phyloP scores from a whole-genome alignment of 1,284 basidiomycete species.

The Phellopilus nigrolimitatus region DNA sequence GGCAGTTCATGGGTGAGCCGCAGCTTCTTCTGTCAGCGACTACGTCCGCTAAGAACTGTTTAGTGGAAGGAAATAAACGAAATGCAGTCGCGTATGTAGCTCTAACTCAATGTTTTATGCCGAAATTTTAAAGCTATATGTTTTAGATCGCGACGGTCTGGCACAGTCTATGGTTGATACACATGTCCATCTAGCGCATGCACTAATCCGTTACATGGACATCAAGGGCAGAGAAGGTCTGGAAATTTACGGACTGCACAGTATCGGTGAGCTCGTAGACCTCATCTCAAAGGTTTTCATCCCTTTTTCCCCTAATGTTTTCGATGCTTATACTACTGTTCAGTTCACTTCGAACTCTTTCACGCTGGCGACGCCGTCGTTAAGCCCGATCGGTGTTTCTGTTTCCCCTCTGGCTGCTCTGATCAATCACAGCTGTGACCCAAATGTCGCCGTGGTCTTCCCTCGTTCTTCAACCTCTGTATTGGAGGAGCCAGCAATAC shows the following conservation, averaged over 20 bases:
- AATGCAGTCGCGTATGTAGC: conserved; percentile 70
- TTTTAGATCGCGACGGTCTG: conserved; percentile 46
- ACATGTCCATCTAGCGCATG: conserved; percentile 65
- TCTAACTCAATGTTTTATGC: background rate
- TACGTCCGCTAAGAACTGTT: background rate
- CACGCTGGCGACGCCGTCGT: conserved; percentile 69
- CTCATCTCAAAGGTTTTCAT: conserved; percentile 59
- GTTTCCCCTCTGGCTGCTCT: conserved; percentile 78
- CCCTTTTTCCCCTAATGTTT: background rate
- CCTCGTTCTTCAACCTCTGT: conserved; percentile 42
- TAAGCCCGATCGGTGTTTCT: conserved; percentile 76
- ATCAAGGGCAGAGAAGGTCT: conserved; percentile 55
- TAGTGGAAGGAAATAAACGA: conserved; percentile 63
- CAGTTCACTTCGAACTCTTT: conserved; percentile 90
- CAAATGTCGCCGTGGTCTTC: conserved; percentile 89
- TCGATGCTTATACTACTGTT: background rate
- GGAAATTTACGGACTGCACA: conserved; percentile 48
- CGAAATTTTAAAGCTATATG: conserved; percentile 6
- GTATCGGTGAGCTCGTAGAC: conserved; percentile 60
- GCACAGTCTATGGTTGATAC: conserved; percentile 46
- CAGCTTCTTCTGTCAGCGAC: conserved; percentile 4
- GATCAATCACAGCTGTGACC: conserved; percentile 88
- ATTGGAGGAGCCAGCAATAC: conserved; percentile 54
- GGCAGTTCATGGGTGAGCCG: conserved; percentile 56
- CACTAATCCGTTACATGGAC: conserved; percentile 62